phyloP scores from a whole-genome alignment of 441 rosid species.

The Kokia cookei region DNA sequence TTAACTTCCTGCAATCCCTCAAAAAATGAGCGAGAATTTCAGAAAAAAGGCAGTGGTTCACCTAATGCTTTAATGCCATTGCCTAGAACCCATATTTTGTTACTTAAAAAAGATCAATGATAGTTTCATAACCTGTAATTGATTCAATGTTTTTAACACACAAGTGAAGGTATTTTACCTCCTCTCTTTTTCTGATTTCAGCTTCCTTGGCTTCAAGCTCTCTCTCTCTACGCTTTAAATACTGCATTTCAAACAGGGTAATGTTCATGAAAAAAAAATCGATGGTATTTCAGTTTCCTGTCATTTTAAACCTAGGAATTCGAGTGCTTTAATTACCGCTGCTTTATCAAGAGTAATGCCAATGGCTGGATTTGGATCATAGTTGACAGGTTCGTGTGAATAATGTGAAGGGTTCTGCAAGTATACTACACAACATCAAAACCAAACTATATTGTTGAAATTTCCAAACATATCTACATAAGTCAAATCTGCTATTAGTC shows the following conservation, averaged over 20 bases:
- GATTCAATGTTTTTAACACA: neutral
- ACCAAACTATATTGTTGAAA: too few species aligned
- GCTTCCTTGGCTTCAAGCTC: conserved; percentile 83
- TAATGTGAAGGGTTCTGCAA: neutral
- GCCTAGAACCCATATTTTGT: too few species aligned
- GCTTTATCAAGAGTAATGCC: conserved; percentile 67
- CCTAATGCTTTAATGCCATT: too few species aligned
- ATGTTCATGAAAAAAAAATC: too few species aligned
- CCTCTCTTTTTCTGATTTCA: conserved; percentile 67
- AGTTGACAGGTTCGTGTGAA: conserved; percentile 63
- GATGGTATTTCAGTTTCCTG: too few species aligned
- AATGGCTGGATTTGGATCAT: conserved; percentile 50
- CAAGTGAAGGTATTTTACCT: conserved; percentile 28
- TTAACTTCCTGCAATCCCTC: conserved; percentile 49
- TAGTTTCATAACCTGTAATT: too few species aligned
- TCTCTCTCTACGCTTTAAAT: conserved; percentile 72
- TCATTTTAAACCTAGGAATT: too few species aligned
- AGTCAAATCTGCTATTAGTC: too few species aligned
- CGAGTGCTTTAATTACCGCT: neutral
- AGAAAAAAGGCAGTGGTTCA: too few species aligned
- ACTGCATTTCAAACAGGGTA: conserved; percentile 24
- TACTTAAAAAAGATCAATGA: too few species aligned
- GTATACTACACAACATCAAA: too few species aligned
- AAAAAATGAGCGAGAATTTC: neutral
- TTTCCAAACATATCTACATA: neutral